Evolutionary conservation across 2,329 filamentous ascomycete genomes (phyloP), one percentile per base, ranked within the genome.

Genomic region (Aspergillus aculeatinus): DNA sequence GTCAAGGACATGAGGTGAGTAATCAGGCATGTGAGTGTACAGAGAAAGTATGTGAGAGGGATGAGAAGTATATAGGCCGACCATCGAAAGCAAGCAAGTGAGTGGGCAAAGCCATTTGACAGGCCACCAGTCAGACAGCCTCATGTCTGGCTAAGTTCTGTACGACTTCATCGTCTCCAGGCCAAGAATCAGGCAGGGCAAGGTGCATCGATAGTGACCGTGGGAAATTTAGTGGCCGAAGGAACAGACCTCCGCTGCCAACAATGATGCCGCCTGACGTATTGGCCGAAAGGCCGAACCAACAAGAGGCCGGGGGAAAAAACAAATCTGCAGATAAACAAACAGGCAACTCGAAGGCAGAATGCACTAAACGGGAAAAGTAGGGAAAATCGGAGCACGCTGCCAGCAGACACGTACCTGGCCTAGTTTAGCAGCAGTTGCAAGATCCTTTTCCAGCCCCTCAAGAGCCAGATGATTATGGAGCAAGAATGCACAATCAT

Each of bases 361-460:
- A 21, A 21, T n/a, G 42, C 29, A 58, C 51, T 48, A 59, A 31
- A 55, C 60, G 51, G 54, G 35, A 59, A 61, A 60, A 59, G 59
- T 58, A 61, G 58, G 61, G 57, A 33, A 44, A 19, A 44, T n/a
- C 14, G 39, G n/a, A 10, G 5, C 19, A 44, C 4, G 16, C 16
- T 44, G 39, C 16, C 39, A 44, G 39, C 39, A 19, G 47, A 48
- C 62, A 86, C 91, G 74, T 89, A 97, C 94, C 90, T 97, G 91
- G 66, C 95, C 95, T 69, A 97, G 84, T 73, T 89, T 85, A 52
- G 92, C 95, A 47, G 95, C 95, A 55, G 87, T 91, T 69, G 88
- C 87, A 57, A 97, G 90, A 79, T 97, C 91, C 69, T 89, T 89
- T 78, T 98, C 94, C 65, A 98, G 83, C 62, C 86, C 89, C 68